phyloP scores from a whole-genome alignment of 176 grass and related monocot species.

The Bolboschoenus planiculmis region DNA sequence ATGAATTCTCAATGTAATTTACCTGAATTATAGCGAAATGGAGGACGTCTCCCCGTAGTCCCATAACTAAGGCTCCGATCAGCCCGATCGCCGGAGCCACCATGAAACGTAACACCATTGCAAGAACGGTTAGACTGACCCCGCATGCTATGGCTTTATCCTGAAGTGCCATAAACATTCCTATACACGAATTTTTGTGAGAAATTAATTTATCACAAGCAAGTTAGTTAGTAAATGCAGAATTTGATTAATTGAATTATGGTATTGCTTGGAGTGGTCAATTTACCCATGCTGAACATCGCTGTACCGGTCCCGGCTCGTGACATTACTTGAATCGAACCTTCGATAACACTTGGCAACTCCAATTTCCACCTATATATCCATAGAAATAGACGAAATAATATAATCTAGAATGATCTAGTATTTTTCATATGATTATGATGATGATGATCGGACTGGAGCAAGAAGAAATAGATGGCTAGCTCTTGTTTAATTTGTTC shows the following conservation, averaged over 20 bases:
- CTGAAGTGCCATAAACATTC: conserved; percentile 88
- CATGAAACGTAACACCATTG: conserved; percentile 65
- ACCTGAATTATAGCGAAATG: conserved; percentile 73
- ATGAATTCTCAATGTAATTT: background rate
- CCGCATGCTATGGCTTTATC: conserved; percentile 73
- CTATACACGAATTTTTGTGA: conserved; percentile 23
- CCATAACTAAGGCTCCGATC: conserved; percentile 34
- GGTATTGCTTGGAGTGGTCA: background rate
- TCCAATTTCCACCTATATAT: conserved; percentile 56
- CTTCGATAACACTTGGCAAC: conserved; percentile 68
- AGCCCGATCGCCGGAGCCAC: conserved; percentile 46
- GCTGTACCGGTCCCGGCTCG: conserved; percentile 53
- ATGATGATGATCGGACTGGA: too few relatives aligned
- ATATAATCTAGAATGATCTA: background rate
- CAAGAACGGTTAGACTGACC: conserved; percentile 28
- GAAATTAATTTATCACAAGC: background rate
- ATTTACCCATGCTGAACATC: conserved; percentile 88
- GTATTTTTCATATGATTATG: background rate
- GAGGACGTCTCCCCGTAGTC: conserved; percentile 57
- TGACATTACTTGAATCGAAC: conserved; percentile 70
- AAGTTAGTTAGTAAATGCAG: background rate
- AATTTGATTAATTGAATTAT: background rate
- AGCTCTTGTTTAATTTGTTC: background rate
- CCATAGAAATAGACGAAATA: background rate
- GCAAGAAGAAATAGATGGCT: background rate